These are phyloP conservation scores for Didymella segeticola DNA, from an alignment of 2,329 filamentous ascomycete genomes.

Conservation along the genomic window DNA sequence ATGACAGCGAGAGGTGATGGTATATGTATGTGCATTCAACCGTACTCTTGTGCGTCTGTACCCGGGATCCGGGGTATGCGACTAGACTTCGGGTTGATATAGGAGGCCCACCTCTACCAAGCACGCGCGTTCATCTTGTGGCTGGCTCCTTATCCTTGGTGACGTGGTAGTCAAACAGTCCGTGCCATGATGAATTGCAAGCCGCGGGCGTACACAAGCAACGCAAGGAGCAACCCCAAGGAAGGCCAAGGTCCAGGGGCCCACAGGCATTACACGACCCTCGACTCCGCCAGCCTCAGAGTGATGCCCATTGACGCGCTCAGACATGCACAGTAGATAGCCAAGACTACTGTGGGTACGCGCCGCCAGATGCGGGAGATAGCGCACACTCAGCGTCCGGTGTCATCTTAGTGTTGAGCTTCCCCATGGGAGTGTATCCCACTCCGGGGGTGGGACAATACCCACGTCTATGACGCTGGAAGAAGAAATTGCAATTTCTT, in stretches of 20 bases:
- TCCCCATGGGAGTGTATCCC: slow-evolving; percentile 14
- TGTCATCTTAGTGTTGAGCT: slow-evolving; percentile 25
- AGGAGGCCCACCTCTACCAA: slow-evolving; percentile 33
- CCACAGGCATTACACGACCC: slow-evolving; percentile 34
- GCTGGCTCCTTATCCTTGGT: slow-evolving; percentile 34
- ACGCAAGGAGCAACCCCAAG: slow-evolving; percentile 46
- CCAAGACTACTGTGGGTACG: slow-evolving; percentile 26
- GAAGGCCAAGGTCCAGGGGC: slow-evolving; percentile 38
- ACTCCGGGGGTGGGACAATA: slow-evolving; percentile 10
- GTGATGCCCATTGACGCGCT: slow-evolving; percentile 33
- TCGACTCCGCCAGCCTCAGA: slow-evolving; percentile 39
- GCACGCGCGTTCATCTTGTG: slow-evolving; percentile 39
- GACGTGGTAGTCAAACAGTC: slow-evolving; percentile 46
- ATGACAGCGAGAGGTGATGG: slow-evolving; percentile 12
- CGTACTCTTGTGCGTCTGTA: slow-evolving; percentile 19
- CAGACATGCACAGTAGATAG: slow-evolving; percentile 22
- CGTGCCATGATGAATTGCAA: slow-evolving; percentile 39
- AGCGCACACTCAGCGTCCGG: slow-evolving; percentile 20
- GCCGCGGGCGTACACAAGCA: slow-evolving; percentile 42
- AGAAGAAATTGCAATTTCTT: neutral
- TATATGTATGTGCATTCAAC: slow-evolving; percentile 29
- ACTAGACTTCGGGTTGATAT: slow-evolving; percentile 26
- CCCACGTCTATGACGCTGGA: slow-evolving; percentile 11
- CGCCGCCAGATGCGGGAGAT: slow-evolving; percentile 23
- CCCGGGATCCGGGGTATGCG: slow-evolving; percentile 27